Conservation (phyloP, 169 alveolate genomes). For the Theileria annulata region DNA sequence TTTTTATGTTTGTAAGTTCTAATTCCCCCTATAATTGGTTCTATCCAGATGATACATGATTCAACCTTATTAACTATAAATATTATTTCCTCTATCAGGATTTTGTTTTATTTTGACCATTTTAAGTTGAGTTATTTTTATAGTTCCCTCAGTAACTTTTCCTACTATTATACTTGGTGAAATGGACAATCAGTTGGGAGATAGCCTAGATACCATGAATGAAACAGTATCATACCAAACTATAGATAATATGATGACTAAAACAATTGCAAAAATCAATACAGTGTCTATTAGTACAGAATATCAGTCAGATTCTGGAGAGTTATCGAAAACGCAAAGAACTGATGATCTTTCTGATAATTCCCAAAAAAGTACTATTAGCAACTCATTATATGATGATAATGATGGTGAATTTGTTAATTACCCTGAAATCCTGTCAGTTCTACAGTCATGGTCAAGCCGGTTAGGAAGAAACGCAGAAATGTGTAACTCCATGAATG, state of each 20-base stretch:
- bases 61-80: no score
- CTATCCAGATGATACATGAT: no score
- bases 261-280: slow-evolving; percentile 16
- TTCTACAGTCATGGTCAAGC: neutral
- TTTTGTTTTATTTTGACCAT: no score
- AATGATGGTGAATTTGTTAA: neutral
- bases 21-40: no score
- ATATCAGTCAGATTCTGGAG: slow-evolving; percentile 52
- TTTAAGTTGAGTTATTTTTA: no score
- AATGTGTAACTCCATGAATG: slow-evolving; percentile 17
- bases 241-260: no score
- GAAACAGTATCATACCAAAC: no score
- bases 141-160: neutral
- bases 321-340: neutral
- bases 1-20: no score
- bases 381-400: slow-evolving; percentile 11
- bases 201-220: no score
- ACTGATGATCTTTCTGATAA: slow-evolving; percentile 12
- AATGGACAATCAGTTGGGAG: no score
- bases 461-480: neutral
- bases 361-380: neutral
- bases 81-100: no score
- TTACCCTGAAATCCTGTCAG: neutral
- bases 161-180: neutral
- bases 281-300: slow-evolving; percentile 58